Evolutionary conservation across 1,139 yeast genomes (phyloP).

Genomic region (Candida smagusa): DNA sequence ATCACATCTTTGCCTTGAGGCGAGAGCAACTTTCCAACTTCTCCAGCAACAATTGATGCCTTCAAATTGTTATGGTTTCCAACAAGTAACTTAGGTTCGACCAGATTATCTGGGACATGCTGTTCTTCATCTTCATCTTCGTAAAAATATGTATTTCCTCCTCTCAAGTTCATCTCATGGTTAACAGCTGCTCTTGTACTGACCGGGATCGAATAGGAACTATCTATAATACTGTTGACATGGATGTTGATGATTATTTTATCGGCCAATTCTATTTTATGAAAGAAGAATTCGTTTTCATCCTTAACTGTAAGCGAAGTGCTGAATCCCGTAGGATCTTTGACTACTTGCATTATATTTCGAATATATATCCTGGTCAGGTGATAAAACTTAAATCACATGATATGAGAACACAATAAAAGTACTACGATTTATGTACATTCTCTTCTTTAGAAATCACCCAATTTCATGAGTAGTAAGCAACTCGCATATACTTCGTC

Average conservation of each 20-base stretch:
- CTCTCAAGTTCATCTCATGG: conserved; percentile 6
- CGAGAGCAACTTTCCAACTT: conserved; percentile 37
- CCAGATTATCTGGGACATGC: conserved; percentile 22
- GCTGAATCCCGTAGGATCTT: conserved; percentile 21
- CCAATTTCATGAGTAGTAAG: too few species aligned
- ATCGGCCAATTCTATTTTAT: conserved; percentile 34
- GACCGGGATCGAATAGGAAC: conserved; percentile 40
- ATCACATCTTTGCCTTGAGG: conserved; percentile 31
- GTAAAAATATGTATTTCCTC: neutral
- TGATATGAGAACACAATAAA: too few species aligned
- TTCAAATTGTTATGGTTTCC: conserved; percentile 42
- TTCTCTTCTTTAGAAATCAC: too few species aligned
- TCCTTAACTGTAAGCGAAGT: conserved; percentile 14
- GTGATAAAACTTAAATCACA: neutral
- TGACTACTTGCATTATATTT: conserved; percentile 5
- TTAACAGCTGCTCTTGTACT: conserved; percentile 30
- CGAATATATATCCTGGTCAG: neutral
- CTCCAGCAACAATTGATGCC: conserved; percentile 41
- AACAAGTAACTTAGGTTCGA: conserved; percentile 39
- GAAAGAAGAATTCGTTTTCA: conserved; percentile 26
- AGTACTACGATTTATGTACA: too few species aligned
- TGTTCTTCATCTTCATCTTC: conserved; percentile 7
- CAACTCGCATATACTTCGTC: too few species aligned
- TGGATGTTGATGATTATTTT: conserved; percentile 34
- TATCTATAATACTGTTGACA: conserved; percentile 38